phyloP scores from a whole-genome alignment of 1,139 yeast genomes.

The Magnusiomyces tetraspermus region DNA sequence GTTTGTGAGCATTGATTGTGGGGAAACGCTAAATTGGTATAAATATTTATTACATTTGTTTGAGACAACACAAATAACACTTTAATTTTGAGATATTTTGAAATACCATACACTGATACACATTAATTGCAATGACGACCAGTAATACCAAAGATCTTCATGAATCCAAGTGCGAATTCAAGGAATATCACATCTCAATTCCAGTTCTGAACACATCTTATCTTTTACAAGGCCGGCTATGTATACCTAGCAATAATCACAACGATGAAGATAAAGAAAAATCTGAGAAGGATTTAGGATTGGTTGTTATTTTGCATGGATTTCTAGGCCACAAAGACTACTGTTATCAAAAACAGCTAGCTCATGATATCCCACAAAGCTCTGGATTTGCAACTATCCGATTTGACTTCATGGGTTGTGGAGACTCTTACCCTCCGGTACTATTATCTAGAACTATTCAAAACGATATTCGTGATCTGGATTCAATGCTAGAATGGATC shows the following conservation, averaged over 20 bases:
- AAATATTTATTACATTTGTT: too few relatives aligned
- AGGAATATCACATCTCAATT: background rate
- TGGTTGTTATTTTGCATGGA: slow-evolving; percentile 13
- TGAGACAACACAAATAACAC: too few relatives aligned
- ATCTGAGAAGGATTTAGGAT: background rate
- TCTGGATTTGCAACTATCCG: slow-evolving; percentile 6
- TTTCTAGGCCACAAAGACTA: slow-evolving; percentile 15
- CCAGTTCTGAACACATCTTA: background rate
- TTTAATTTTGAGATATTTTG: too few relatives aligned
- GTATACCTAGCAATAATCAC: background rate
- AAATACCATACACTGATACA: too few relatives aligned
- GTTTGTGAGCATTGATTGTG: too few relatives aligned
- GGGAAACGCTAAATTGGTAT: too few relatives aligned
- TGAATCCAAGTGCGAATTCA: too few relatives aligned
- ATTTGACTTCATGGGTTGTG: slow-evolving; percentile 14
- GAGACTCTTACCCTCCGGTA: slow-evolving; percentile 9
- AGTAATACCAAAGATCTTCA: too few relatives aligned
- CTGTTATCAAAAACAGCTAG: slow-evolving; percentile 13
- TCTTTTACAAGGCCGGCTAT: background rate
- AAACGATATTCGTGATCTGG: slow-evolving; percentile 11
- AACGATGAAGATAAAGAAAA: too few relatives aligned
- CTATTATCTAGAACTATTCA: slow-evolving; percentile 2
- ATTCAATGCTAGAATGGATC: slow-evolving; percentile 6
- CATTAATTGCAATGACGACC: too few relatives aligned
- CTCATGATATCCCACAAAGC: slow-evolving; percentile 3